These are phyloP conservation scores for Scedosporium apiospermum DNA, from an alignment of 2,329 filamentous ascomycete species.

Conservation along the genomic window DNA sequence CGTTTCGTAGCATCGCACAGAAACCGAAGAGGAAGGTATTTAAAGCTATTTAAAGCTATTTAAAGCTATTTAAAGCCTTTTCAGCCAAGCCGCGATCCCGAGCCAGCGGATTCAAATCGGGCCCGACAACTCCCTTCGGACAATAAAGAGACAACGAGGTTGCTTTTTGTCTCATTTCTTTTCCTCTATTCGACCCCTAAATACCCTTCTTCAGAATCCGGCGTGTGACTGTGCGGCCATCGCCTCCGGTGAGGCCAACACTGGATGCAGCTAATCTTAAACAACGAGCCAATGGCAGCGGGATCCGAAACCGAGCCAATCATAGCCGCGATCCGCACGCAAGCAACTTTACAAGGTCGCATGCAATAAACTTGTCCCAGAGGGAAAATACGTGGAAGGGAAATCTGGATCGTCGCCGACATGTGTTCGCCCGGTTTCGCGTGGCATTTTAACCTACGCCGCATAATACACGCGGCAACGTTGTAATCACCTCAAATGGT, in stretches of 20 bases:
- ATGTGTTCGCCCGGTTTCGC: background rate
- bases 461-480: background rate
- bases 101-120: background rate
- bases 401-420: background rate
- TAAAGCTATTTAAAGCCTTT: background rate
- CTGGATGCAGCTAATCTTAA: background rate
- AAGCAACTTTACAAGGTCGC: background rate
- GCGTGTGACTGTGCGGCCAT: background rate
- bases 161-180: background rate
- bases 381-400: too few relatives aligned
- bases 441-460: background rate
- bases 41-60: background rate
- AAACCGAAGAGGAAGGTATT: background rate
- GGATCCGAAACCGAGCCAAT: constrained; percentile 1
- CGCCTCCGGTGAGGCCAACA: background rate
- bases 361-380: too few relatives aligned
- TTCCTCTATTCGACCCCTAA: background rate
- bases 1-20: too few relatives aligned
- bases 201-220: too few relatives aligned
- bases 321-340: background rate
- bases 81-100: background rate
- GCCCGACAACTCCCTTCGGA: background rate
- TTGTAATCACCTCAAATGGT: background rate
- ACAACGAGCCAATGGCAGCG: background rate
- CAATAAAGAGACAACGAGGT: background rate